phyloP scores from a whole-genome alignment of 192 early-diverging fungal genomes.

The Podochytrium sp. region DNA sequence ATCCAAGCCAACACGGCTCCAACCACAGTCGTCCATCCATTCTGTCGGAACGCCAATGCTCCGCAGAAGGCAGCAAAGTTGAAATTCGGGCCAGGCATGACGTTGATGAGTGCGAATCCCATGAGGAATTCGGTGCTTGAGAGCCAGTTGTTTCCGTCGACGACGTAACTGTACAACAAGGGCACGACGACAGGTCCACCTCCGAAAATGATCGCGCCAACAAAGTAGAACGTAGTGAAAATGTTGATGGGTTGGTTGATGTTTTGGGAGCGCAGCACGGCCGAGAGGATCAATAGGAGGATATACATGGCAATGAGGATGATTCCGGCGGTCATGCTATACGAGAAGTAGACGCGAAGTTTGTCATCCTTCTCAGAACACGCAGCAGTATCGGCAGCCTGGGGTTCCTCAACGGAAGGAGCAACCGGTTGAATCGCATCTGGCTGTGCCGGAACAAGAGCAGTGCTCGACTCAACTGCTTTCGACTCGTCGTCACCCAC shows the following conservation, averaged over 20 bases:
- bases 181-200: constrained; percentile 70
- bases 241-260: constrained; percentile 40
- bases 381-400: not conserved
- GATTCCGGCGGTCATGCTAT: not conserved
- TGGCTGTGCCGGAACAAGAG: not conserved
- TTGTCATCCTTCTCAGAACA: not conserved
- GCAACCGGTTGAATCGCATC: not conserved
- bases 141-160: constrained; percentile 49
- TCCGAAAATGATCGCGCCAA: constrained; percentile 65
- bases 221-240: constrained; percentile 60
- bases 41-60: constrained; percentile 53
- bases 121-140: constrained; percentile 61
- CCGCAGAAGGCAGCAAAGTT: constrained; percentile 71
- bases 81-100: constrained; percentile 65
- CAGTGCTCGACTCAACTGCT: not conserved
- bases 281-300: constrained; percentile 10
- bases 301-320: constrained; percentile 54
- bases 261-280: constrained; percentile 18
- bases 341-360: constrained; percentile 10
- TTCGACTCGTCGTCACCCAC: not conserved
- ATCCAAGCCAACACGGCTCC: constrained; percentile 59
- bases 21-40: constrained; percentile 34
- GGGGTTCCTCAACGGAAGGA: not conserved
- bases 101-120: constrained; percentile 64
- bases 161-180: constrained; percentile 50